These are phyloP conservation scores for Sicyos edulis DNA, from an alignment of 306 rosid genomes.

Conservation along the genomic window DNA sequence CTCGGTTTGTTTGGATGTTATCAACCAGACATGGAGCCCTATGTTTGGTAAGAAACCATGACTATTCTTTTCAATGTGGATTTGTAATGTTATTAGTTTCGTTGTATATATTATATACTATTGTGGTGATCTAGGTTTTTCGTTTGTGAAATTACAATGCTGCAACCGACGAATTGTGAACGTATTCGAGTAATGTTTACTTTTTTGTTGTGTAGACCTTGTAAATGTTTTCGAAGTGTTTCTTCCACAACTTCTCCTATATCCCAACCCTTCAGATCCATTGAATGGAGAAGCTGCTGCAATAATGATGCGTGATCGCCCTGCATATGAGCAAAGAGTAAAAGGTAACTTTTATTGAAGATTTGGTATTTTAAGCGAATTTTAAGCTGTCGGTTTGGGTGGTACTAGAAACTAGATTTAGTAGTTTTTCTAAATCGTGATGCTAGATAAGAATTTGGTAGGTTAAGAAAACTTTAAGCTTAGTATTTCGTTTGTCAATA, in stretches of 20 bases:
- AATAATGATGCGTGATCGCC: conserved; percentile 62
- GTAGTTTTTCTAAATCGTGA: neutral
- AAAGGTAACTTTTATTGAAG: conserved; percentile 44
- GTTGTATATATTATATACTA: no score
- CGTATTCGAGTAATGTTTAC: neutral
- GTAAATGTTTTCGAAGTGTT: conserved; percentile 76
- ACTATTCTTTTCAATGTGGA: conserved; percentile 14
- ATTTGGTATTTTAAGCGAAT: neutral
- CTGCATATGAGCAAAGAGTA: conserved; percentile 68
- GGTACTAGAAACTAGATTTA: neutral
- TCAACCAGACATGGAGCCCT: conserved; percentile 94
- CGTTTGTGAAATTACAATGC: conserved; percentile 16
- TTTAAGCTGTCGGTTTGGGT: neutral
- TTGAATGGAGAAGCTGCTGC: conserved; percentile 87
- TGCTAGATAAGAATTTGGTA: neutral
- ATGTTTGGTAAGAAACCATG: conserved; percentile 59
- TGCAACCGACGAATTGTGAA: conserved; percentile 18
- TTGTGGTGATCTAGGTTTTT: neutral
- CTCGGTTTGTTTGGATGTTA: conserved; percentile 86
- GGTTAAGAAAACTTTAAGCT: no score
- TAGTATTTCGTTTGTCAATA: no score
- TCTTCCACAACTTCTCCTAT: conserved; percentile 89
- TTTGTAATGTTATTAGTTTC: neutral
- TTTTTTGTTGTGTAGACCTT: conserved; percentile 52
- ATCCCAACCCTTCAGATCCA: conserved; percentile 87